Conservation (phyloP, 2,329 filamentous ascomycete genomes). For the Clarireedia paspali region DNA sequence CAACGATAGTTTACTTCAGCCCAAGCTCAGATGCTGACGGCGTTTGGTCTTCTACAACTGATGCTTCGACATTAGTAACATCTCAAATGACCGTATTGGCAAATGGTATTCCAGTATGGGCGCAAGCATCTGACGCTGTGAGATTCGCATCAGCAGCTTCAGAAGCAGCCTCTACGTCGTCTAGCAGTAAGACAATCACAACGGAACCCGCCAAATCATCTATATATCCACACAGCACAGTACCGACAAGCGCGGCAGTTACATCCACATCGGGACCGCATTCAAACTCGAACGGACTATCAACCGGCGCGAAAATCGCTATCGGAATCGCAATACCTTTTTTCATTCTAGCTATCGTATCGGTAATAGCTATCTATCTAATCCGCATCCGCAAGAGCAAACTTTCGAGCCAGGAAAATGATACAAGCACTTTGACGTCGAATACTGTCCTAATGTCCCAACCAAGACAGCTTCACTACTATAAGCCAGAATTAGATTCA, state of each 20-base stretch:
- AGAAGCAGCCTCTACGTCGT: background rate
- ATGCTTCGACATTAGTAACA: background rate
- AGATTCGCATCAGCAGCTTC: background rate
- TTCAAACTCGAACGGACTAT: background rate
- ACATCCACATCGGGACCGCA: too few species aligned
- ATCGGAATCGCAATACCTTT: background rate
- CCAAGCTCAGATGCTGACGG: background rate
- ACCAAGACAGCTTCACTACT: too few species aligned
- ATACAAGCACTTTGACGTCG: too few species aligned
- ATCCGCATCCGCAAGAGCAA: background rate
- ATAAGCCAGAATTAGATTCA: too few species aligned
- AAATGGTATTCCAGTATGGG: background rate
- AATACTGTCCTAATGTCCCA: too few species aligned
- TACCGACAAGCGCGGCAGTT: background rate
- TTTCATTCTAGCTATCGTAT: background rate
- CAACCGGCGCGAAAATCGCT: background rate
- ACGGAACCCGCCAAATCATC: background rate
- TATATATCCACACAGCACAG: background rate
- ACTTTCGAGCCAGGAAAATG: too few species aligned
- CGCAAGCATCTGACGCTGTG: background rate
- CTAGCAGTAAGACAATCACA: background rate
- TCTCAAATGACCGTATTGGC: background rate
- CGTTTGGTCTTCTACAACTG: background rate
- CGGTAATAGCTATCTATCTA: background rate
- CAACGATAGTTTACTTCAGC: background rate